Conservation (phyloP, 2,329 filamentous ascomycete species). For the Talaromyces sp. region DNA sequence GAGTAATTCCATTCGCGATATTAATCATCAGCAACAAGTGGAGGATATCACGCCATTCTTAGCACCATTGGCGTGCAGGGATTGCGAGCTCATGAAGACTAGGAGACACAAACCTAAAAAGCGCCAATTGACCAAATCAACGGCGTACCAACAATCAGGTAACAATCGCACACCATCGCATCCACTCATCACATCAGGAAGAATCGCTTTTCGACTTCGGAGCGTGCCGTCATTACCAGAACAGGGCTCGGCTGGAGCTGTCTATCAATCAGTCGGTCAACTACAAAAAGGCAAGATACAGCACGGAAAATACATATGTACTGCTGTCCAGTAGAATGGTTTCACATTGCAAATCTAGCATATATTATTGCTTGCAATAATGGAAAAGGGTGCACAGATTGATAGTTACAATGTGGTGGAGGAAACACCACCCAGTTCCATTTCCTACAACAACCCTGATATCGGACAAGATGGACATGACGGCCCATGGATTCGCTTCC, state of each 20-base stretch:
- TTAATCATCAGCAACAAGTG: not conserved
- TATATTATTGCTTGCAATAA: not conserved
- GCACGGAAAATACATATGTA: not conserved
- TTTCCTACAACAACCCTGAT: not conserved
- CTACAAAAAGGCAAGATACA: not conserved
- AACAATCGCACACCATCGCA: slow-evolving; percentile 7
- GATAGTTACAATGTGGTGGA: not conserved
- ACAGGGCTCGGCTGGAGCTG: not conserved
- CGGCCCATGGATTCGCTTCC: slow-evolving; percentile 16
- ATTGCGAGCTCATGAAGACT: no score
- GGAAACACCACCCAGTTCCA: not conserved
- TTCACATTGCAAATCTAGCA: not conserved
- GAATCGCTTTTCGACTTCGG: not conserved
- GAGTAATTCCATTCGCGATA: not conserved
- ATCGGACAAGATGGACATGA: not conserved
- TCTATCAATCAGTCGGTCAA: not conserved
- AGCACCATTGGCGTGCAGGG: slow-evolving; percentile 1
- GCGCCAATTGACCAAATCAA: not conserved
- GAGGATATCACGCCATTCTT: slow-evolving; percentile 2
- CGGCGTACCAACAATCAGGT: not conserved
- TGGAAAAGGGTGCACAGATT: not conserved
- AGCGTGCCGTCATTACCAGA: not conserved
- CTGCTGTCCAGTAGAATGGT: not conserved
- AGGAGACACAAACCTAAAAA: not conserved
- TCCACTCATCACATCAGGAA: not conserved